Conservation (phyloP, 2,329 filamentous ascomycete species). For the Aureobasidium sp. region DNA sequence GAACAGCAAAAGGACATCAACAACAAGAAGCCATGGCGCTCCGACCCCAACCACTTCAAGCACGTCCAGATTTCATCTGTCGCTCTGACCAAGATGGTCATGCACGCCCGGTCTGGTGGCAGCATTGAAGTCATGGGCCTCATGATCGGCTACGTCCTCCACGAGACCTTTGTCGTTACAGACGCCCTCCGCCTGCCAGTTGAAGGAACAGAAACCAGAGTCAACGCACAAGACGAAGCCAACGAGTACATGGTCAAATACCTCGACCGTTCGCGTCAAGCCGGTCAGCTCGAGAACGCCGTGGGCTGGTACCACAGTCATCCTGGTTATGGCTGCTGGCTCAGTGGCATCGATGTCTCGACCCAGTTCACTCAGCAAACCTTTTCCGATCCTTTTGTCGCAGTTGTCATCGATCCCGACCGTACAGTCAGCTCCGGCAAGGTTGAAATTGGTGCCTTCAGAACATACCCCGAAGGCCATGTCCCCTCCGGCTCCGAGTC, state of each 20-base stretch:
- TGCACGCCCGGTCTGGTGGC: slow-evolving; percentile 94
- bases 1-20: slow-evolving; percentile 58
- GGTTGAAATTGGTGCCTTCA: slow-evolving; percentile 94
- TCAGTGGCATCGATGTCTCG: slow-evolving; percentile 87
- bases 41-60: slow-evolving; percentile 81
- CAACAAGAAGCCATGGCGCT: slow-evolving; percentile 62
- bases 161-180: slow-evolving; percentile 80
- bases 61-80: slow-evolving; percentile 87
- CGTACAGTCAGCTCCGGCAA: slow-evolving; percentile 90
- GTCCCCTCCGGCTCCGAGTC: slow-evolving; percentile 39
- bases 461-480: slow-evolving; percentile 75
- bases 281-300: slow-evolving; percentile 78
- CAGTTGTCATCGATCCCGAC: slow-evolving; percentile 93
- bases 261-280: slow-evolving; percentile 62
- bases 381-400: slow-evolving; percentile 83
- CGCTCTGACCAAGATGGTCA: slow-evolving; percentile 96
- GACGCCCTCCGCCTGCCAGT: slow-evolving; percentile 91
- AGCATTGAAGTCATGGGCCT: slow-evolving; percentile 92
- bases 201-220: slow-evolving; percentile 95
- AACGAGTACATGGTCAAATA: slow-evolving; percentile 96
- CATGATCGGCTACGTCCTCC: slow-evolving; percentile 90
- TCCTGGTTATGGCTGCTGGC: slow-evolving; percentile 96
- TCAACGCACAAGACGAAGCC: slow-evolving; percentile 91
- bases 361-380: slow-evolving; percentile 81
- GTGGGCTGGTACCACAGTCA: slow-evolving; percentile 98